These are phyloP conservation scores for Phialocephala subalpina DNA, from an alignment of 2,329 filamentous ascomycete species.

Conservation along the genomic window DNA sequence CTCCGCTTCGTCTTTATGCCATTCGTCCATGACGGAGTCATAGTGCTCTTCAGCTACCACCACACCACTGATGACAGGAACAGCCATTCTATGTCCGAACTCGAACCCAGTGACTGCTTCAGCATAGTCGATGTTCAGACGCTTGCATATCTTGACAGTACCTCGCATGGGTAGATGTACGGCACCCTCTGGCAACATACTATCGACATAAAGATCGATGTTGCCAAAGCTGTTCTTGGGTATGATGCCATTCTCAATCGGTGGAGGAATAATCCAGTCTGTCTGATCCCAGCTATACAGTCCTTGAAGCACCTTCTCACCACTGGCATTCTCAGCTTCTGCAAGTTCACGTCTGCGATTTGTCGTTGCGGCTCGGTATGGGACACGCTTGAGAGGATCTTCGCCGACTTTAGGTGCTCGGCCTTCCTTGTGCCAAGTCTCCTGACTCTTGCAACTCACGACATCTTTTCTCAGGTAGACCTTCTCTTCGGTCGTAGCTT, in stretches of 20 bases:
- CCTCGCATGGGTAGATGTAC: conserved; percentile 84
- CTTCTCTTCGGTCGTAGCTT: conserved; percentile 76
- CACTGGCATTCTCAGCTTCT: conserved; percentile 77
- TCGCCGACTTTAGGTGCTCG: conserved; percentile 76
- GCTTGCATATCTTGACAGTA: conserved; percentile 81
- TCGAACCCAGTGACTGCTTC: conserved; percentile 97
- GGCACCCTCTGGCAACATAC: conserved; percentile 89
- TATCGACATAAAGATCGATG: conserved; percentile 92
- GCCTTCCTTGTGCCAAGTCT: conserved; percentile 98
- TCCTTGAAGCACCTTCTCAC: conserved; percentile 85
- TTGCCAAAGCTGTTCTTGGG: conserved; percentile 96
- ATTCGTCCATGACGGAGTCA: conserved; percentile 77
- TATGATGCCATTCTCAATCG: conserved; percentile 84
- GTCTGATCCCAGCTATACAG: conserved; percentile 87
- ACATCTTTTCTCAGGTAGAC: conserved; percentile 85
- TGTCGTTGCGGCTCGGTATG: conserved; percentile 88
- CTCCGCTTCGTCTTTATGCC: conserved; percentile 80
- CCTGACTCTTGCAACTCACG: conserved; percentile 85
- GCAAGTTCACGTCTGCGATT: conserved; percentile 89
- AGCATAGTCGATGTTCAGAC: conserved; percentile 85
- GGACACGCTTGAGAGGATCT: conserved; percentile 83
- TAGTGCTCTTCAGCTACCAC: conserved; percentile 86
- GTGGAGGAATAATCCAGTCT: conserved; percentile 92
- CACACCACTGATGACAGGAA: conserved; percentile 89
- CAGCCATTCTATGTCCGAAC: conserved; percentile 92